phyloP scores from a whole-genome alignment of 2,329 filamentous ascomycete genomes.

The Byssoonygena ceratinophila region DNA sequence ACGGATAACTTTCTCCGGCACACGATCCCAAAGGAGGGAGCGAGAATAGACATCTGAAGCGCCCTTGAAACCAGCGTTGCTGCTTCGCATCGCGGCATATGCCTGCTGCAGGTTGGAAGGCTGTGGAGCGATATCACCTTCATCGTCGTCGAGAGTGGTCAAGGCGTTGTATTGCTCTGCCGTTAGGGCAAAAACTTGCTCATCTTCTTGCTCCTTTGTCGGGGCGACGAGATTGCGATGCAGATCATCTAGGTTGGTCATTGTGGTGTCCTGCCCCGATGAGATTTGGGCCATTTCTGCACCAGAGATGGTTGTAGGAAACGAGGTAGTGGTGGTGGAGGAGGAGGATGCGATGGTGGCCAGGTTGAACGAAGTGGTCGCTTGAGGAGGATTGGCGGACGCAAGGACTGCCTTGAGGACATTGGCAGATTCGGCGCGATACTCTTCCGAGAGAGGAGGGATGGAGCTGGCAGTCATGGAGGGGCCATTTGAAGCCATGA shows the following conservation, averaged over 20 bases:
- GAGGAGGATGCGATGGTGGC: slow-evolving; percentile 20
- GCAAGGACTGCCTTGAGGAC: slow-evolving; percentile 39
- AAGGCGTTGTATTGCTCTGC: slow-evolving; percentile 81
- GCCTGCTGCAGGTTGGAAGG: slow-evolving; percentile 47
- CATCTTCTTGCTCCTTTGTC: slow-evolving; percentile 72
- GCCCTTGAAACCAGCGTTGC: slow-evolving; percentile 40
- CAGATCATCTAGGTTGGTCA: slow-evolving; percentile 50
- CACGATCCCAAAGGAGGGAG: slow-evolving; percentile 86
- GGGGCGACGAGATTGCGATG: slow-evolving; percentile 61
- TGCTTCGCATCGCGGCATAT: slow-evolving; percentile 64
- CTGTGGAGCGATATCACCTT: slow-evolving; percentile 30
- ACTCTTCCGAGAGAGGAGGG: slow-evolving; percentile 38
- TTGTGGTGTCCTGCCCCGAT: slow-evolving; percentile 19
- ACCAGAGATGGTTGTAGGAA: slow-evolving; percentile 28
- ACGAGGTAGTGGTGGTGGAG: slow-evolving; percentile 18
- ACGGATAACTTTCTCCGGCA: slow-evolving; percentile 79
- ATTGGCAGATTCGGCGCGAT: slow-evolving; percentile 39
- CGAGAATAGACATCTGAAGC: slow-evolving; percentile 86
- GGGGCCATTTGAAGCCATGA: slow-evolving; percentile 78
- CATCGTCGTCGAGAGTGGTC: slow-evolving; percentile 53
- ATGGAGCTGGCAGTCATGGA: slow-evolving; percentile 50
- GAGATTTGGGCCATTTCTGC: slow-evolving; percentile 34
- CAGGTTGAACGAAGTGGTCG: slow-evolving; percentile 43
- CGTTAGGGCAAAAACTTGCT: slow-evolving; percentile 78
- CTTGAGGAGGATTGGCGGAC: slow-evolving; percentile 33